Base-by-base conservation (phyloP, 2,329 filamentous ascomycete species). In the Cladosporium sp. region DNA sequence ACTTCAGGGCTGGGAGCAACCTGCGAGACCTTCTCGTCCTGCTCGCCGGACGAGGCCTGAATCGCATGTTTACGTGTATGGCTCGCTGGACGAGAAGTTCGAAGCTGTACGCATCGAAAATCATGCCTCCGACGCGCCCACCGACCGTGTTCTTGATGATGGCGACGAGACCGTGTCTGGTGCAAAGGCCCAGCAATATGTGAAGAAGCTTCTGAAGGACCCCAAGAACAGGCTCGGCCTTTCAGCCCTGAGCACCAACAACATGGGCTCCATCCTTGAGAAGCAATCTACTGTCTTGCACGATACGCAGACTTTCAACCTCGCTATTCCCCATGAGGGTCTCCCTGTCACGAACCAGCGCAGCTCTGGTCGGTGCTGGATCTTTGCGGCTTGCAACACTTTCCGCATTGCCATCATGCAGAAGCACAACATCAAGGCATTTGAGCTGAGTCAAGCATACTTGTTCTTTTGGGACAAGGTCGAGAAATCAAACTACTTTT, bases 381-480 rank as follows among this genome's bases (percentile, higher is more conserved):
- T 96, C 61, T 96, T 96, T 66, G 91, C 91, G 1, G 85, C 89
- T 4, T 94, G 90, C n/a, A 96, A 96, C 66, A 86, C 95, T 57
- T 94, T 96, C 75, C 87, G 91, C 25, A 82, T 96, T n/a, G 88
- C 90, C 1, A 79, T 96, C 47, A 93, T 94, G 87, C 88, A 89
- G 73, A 87, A 87, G 66, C 89, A 95, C 73, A 83, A 85, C 62
- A 82, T 96, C 19, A 82, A 86, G 47, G 79, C 82, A 54, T 95
- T 96, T 67, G 89, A 96, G 77, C 79, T 96, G n/a, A 91, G 87
- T 28, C 91, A 96, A 74, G 80, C 87, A 1, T 95, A 95, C 68
- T 81, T 96, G 3, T 96, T 93, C 76, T 96, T 91, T 80, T 95
- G 89, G 87, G 91, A 96, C 73, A 96, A 96, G 76, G 83, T 96